Base-by-base conservation (phyloP, 75 land plant species). In the Picea sitchensis region DNA sequence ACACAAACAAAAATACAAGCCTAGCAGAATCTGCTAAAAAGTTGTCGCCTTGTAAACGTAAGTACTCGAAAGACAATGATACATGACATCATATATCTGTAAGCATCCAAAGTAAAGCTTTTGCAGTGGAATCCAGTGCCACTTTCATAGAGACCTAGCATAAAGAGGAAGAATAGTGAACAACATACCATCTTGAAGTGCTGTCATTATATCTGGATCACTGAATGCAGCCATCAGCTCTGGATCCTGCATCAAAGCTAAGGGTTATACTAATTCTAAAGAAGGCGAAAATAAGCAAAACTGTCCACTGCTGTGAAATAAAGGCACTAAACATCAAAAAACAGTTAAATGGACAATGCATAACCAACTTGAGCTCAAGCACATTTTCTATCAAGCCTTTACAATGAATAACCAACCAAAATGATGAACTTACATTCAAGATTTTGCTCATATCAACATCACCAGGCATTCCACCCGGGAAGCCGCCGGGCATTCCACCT, bases 131-230 rank as follows among this genome's bases (percentile, higher is more conserved):
- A 38, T 44, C 74, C 51, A 67, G 6, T 65, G 71, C 34, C 41
- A 34, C 44, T 5, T 67, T 67, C 71, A 36, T 15, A 34, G 31
- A 32, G 1, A 65, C 30, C 30, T 32, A 20, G 36, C 8, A 7
- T 8, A 11, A n/a, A n/a, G 60, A 26, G 59, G 12, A 58, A 58
- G 20, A 58, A 76, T 5, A 57, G 32, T 15, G 30, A 57, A 57
- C 36, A 58, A 32, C 15, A 26, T 86, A 97, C 99, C 96, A 86
- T 97, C 99, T 87, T 97, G 99, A 75, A 97, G 94, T 72, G 99
- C 99, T 60, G 96, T 87, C 98, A 97, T 93, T 30, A 97, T 83
- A 78, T 97, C 99, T 59, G 99, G 99, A 78, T 97, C 99, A 26
- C 85, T 86, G 80, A 97, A 97, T 17, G 99, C 98, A 73, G 94